phyloP scores from a whole-genome alignment of 1,284 basidiomycete species.

The Pascua sp. region DNA sequence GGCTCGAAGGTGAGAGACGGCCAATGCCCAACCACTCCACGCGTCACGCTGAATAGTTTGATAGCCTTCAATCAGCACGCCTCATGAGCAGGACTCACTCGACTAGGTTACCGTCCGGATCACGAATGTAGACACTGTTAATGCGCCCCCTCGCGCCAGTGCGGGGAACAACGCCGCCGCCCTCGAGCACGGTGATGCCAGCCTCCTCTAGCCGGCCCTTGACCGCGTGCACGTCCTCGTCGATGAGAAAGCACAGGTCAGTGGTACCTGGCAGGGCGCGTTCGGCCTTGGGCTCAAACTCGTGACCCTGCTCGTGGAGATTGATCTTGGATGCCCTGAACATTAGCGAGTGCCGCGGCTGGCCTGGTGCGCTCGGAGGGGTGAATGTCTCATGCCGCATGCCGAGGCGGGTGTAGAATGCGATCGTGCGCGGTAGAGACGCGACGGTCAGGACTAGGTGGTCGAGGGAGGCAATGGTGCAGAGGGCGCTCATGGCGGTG shows the following conservation, averaged over 20 bases:
- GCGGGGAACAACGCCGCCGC: slow-evolving; percentile 20
- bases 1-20: no score
- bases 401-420: slow-evolving; percentile 15
- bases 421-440: slow-evolving; percentile 8
- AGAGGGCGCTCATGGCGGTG: no score
- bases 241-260: slow-evolving; percentile 15
- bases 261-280: slow-evolving; percentile 6
- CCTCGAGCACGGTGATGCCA: slow-evolving; percentile 21
- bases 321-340: slow-evolving; percentile 18
- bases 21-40: no score
- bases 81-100: slow-evolving; percentile 13
- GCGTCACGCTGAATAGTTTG: neutral
- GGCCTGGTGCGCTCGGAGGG: neutral
- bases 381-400: slow-evolving; percentile 16
- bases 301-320: slow-evolving; percentile 11
- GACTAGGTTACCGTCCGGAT: slow-evolving; percentile 23
- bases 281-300: slow-evolving; percentile 16
- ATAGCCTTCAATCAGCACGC: slow-evolving; percentile 2
- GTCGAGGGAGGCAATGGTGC: slow-evolving; percentile 9
- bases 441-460: slow-evolving; percentile 20
- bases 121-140: slow-evolving; percentile 18
- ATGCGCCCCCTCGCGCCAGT: slow-evolving; percentile 16
- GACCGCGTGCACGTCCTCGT: slow-evolving; percentile 10
- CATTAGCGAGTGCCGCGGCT: slow-evolving; percentile 8
- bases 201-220: slow-evolving; percentile 1